These are phyloP conservation scores for Scleroderma citrinum DNA, from an alignment of 768 basidiomycete species.

Conservation along the genomic window DNA sequence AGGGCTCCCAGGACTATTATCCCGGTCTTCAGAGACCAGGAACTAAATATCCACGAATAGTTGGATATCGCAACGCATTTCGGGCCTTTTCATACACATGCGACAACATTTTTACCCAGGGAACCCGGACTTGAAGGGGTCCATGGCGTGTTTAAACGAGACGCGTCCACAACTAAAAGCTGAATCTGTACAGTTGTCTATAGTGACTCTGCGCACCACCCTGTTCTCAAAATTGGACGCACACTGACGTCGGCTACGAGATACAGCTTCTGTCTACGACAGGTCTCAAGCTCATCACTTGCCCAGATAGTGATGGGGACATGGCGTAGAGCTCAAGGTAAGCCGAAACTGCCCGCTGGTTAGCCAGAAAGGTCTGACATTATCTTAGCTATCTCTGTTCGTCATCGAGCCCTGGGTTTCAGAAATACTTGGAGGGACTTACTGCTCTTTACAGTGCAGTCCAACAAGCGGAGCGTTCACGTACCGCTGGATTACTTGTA, in stretches of 20 bases:
- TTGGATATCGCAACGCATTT: conserved; percentile 67
- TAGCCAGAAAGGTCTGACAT: conserved; percentile 4
- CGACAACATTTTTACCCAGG: conserved; percentile 69
- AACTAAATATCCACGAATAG: conserved; percentile 60
- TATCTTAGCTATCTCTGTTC: conserved; percentile 70
- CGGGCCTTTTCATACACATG: conserved; percentile 77
- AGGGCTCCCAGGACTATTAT: background rate
- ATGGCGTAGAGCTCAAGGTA: conserved; percentile 79
- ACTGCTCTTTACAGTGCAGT: conserved; percentile 71
- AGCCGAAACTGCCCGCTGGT: conserved; percentile 12
- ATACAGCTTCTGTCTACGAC: conserved; percentile 76
- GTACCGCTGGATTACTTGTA: conserved; percentile 63
- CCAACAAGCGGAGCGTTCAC: conserved; percentile 70
- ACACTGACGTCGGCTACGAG: conserved; percentile 80
- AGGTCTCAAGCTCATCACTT: conserved; percentile 67
- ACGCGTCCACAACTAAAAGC: background rate
- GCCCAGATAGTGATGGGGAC: conserved; percentile 70
- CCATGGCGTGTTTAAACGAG: conserved; percentile 42
- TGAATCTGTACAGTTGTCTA: conserved; percentile 51
- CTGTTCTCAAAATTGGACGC: conserved; percentile 70
- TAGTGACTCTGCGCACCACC: conserved; percentile 57
- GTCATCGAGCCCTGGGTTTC: conserved; percentile 67
- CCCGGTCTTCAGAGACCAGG: conserved; percentile 71
- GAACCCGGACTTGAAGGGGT: conserved; percentile 71
- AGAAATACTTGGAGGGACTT: conserved; percentile 70